A percentile compares a stretch with the other conserved stretches of the same genome.
phyloP scores from a whole-genome alignment of 805 yeast species.

The Metschnikowia borealis region DNA sequence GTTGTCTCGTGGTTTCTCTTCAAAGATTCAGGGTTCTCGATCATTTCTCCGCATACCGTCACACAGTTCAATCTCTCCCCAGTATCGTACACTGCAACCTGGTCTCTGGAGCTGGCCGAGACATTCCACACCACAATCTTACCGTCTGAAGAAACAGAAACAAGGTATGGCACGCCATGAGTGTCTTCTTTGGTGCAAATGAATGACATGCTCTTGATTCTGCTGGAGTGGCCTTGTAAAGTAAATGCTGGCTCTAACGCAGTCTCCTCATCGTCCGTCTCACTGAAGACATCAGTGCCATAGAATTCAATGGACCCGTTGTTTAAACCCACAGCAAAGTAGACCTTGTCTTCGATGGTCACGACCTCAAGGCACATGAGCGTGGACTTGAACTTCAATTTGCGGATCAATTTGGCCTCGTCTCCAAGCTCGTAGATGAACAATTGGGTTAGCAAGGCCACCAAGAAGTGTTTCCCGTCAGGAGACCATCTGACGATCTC shows the following conservation, averaged over 20 bases:
- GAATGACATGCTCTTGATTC: conserved; percentile 76
- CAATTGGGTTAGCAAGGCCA: conserved; percentile 66
- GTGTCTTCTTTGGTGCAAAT: conserved; percentile 38
- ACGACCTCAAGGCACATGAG: conserved; percentile 66
- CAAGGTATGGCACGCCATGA: conserved; percentile 43
- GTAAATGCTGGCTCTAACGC: conserved; percentile 47
- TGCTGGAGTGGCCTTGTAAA: conserved; percentile 75
- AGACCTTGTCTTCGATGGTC: conserved; percentile 45
- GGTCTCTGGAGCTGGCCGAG: conserved; percentile 52
- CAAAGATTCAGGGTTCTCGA: conserved; percentile 72
- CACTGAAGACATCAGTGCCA: conserved; percentile 30
- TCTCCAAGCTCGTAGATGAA: conserved; percentile 57
- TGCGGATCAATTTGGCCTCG: conserved; percentile 54
- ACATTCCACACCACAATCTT: conserved; percentile 86
- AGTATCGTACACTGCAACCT: conserved; percentile 83
- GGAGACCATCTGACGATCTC: conserved; percentile 65
- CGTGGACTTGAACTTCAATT: conserved; percentile 49
- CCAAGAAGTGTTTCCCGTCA: conserved; percentile 67
- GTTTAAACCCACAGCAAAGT: conserved; percentile 62
- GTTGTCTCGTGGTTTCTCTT: conserved; percentile 45
- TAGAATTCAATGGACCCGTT: conserved; percentile 68
- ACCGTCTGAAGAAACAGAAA: conserved; percentile 91
- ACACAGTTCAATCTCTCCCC: conserved; percentile 92
- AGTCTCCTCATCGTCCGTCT: conserved; percentile 13
- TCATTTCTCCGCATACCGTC: conserved; percentile 65